Evolutionary conservation across 345 rosid genomes (phyloP), one percentile per base, ranked within the genome.

Genomic region (Theobroma cacao): DNA sequence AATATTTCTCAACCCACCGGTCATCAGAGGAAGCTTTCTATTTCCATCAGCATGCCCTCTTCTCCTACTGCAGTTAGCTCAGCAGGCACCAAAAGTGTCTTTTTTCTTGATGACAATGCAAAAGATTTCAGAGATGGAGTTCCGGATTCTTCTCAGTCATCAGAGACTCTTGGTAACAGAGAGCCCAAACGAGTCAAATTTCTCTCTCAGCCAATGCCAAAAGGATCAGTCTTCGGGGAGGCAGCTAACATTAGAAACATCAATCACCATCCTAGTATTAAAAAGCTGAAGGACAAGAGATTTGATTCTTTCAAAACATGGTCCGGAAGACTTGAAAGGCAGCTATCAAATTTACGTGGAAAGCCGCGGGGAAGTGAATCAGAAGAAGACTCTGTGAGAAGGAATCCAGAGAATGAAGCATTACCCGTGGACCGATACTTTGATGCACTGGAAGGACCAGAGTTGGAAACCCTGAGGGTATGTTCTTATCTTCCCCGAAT

Each of bases 401-500:
- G 77, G 70, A 85, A 62, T 40, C 17, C 80, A 41, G 90, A 88
- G 65, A 89, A 63, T 28, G 89, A 84, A 31, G 79, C 84, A 77
- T 82, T 95, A n/a, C 90, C 93, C 0, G 91, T 93, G 31, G 98
- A 92, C 74, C 78, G 97, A 76, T 93, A 80, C 85, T 95, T 88
- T 50, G 98, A 95, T 75, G 98, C 97, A 65, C 78, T 95, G 74
- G 90, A 90, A 86, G 98, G 98, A 58, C 97, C 98, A 6, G 94
- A 92, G 36, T 83, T 95, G 69, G 98, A 95, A 75, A 89, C 92
- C 47, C 95, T 95, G 18, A 89, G 88, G 89, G 98, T 91, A 84
- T 22, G 84, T 63, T 2, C 47, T 79, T 17, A 7, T 12, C 1
- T 45, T 68, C 28, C 47, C n/a, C n/a, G 47, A 13, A 34, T 64